These are phyloP conservation scores for Colletotrichum spaethianum DNA, from an alignment of 2,329 filamentous ascomycete species.

Conservation along the genomic window DNA sequence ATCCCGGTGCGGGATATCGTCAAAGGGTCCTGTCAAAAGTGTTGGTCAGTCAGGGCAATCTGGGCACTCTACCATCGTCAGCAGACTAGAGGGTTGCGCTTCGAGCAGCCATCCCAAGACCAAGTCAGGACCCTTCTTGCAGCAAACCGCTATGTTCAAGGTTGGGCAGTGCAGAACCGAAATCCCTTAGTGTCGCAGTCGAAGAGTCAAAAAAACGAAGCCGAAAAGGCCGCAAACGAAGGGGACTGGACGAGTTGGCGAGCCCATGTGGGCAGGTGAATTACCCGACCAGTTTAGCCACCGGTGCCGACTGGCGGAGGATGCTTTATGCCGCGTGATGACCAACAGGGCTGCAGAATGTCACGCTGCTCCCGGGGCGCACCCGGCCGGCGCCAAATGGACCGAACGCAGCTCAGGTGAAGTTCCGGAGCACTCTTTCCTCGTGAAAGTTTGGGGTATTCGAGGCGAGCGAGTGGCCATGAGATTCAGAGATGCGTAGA, in stretches of 20 bases:
- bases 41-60: not conserved
- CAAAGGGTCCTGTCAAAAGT: not conserved
- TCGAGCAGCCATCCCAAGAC: slow-evolving; percentile 7
- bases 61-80: not conserved
- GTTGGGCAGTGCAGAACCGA: slow-evolving; percentile 2
- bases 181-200: slow-evolving; percentile 10
- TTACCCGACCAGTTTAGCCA: slow-evolving; percentile 32
- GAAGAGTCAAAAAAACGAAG: not conserved
- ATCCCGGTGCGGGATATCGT: not conserved
- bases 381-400: slow-evolving; percentile 34
- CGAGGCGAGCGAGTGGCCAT: not conserved
- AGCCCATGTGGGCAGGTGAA: slow-evolving; percentile 20
- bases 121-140: slow-evolving; percentile 38
- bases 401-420: slow-evolving; percentile 27
- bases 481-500: not conserved
- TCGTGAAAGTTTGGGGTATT: not conserved
- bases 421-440: not conserved
- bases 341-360: slow-evolving; percentile 40
- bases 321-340: slow-evolving; percentile 31
- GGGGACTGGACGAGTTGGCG: slow-evolving; percentile 2
- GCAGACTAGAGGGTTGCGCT: not conserved
- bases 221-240: not conserved
- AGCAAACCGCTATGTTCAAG: slow-evolving; percentile 14
- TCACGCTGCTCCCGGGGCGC: slow-evolving; percentile 27
- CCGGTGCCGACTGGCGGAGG: slow-evolving; percentile 38